Evolutionary conservation across 495 filamentous ascomycete genomes (phyloP), one percentile per base, ranked within the genome.

Genomic region (Penicillium coffeae): DNA sequence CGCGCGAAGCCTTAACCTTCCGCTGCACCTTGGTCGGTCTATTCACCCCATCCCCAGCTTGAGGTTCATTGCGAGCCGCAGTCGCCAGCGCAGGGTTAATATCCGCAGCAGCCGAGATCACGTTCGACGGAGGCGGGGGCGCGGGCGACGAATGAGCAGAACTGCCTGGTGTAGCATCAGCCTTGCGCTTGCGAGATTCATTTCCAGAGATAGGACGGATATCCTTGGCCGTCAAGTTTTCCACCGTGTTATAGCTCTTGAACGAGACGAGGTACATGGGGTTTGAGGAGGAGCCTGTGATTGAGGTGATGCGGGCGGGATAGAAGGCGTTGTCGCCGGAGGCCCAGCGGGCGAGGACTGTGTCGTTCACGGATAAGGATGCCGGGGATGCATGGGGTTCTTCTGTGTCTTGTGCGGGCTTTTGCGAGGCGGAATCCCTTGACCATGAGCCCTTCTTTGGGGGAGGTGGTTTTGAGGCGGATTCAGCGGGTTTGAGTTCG

Each of bases 221-320:
- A 62, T 96, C 89, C 70, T 89, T 87, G 48, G 83, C 77, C 42
- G 85, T 80, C 51, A 96, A 72, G 38, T 88, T 94, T 69, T 96
- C 89, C 38, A 89, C 89, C 13, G 81, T 90, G 30, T 54, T 60
- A 60, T 97, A 96, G 46, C 77, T 85, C 68, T 92, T 90, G 76
- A 97, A 98, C 42, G 85, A 92, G 51, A 98, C 92, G 41, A 87
- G 84, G 64, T 96, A 98, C 42, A 96, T 84, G 13, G 92, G 94
- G 27, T 86, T 85, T 44, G 82, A 86, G 15, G 85, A 84, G 3
- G 89, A 93, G 52, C 93, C 93, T 32, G 91, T 96, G 54, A 95
- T 91, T 22, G 87, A 90, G 14, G 87, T 93, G 68, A 98, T 94
- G 48, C 88, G 83, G 33, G 94, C 93, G 22, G 88, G 86, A 72